phyloP scores from a whole-genome alignment of 2,329 filamentous ascomycete genomes.

The Phyllachora maydis region DNA sequence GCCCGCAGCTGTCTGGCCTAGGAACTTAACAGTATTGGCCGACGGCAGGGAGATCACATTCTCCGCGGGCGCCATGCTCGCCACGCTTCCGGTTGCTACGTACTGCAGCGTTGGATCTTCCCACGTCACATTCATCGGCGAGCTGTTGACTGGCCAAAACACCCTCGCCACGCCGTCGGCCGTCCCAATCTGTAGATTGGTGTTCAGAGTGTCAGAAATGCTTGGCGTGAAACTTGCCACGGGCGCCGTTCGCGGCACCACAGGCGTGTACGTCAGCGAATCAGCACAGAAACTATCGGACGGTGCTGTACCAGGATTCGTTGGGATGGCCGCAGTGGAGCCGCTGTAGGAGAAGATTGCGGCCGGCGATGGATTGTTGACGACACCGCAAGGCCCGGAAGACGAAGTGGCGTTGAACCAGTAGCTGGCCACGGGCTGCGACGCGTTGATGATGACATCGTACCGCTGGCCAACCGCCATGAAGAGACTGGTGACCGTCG shows the following conservation, averaged over 20 bases:
- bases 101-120: conserved; percentile 17
- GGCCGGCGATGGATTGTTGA: conserved; percentile 12
- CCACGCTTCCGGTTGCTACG: conserved; percentile 8
- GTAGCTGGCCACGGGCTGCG: conserved; percentile 13
- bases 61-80: conserved; percentile 7
- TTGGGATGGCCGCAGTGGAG: conserved; percentile 11
- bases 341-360: conserved; percentile 17
- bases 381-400: conserved; percentile 11
- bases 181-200: conserved; percentile 6
- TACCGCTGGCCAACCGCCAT: conserved; percentile 25
- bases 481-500: conserved; percentile 23
- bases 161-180: conserved; percentile 4
- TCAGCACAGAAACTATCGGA: conserved; percentile 6
- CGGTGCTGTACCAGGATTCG: conserved; percentile 8
- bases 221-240: conserved; percentile 8
- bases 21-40: conserved; percentile 1
- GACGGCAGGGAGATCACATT: conserved; percentile 10
- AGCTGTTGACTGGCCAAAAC: conserved; percentile 13
- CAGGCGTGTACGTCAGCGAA: conserved; percentile 5
- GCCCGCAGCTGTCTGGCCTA: not conserved
- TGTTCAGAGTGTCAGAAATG: conserved; percentile 6
- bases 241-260: conserved; percentile 9
- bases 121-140: conserved; percentile 17
- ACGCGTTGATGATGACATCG: conserved; percentile 24
- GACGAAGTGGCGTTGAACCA: conserved; percentile 17